Percentiles rank a stretch among this genome's conserved stretches.
phyloP scores from a whole-genome alignment of 495 filamentous ascomycete genomes.

The Emericellopsis terricola region DNA sequence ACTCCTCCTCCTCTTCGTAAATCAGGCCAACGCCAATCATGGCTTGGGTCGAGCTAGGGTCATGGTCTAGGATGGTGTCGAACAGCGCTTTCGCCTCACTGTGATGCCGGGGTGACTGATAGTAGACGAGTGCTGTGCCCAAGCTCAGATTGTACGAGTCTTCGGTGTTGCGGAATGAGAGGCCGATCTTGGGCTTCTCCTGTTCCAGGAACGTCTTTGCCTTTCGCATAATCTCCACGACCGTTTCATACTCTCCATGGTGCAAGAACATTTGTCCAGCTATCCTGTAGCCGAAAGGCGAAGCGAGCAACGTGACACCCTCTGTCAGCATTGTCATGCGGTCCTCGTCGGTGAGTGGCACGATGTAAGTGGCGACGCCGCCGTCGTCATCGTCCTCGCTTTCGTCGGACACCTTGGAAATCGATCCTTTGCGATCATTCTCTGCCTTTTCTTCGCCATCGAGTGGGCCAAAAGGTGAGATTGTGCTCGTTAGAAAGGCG shows the following conservation, averaged over 20 bases:
- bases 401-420: slow-evolving; percentile 13
- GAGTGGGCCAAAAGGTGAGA: slow-evolving; percentile 60
- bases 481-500: slow-evolving; percentile 62
- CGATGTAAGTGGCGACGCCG: slow-evolving; percentile 25
- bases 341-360: slow-evolving; percentile 46
- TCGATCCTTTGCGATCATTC: slow-evolving; percentile 13
- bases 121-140: slow-evolving; percentile 66
- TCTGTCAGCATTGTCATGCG: slow-evolving; percentile 67
- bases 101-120: slow-evolving; percentile 80
- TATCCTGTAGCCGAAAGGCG: slow-evolving; percentile 65
- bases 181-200: slow-evolving; percentile 44
- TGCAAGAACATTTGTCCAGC: slow-evolving; percentile 72
- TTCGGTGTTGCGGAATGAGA: slow-evolving; percentile 42
- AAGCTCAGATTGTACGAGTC: slow-evolving; percentile 62
- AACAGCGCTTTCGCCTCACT: slow-evolving; percentile 72
- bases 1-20: slow-evolving; percentile 82
- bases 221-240: slow-evolving; percentile 58
- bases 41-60: slow-evolving; percentile 54
- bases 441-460: slow-evolving; percentile 13
- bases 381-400: slow-evolving; percentile 35
- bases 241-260: slow-evolving; percentile 73
- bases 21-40: slow-evolving; percentile 83
- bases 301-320: slow-evolving; percentile 55
- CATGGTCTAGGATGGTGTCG: slow-evolving; percentile 53
- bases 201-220: slow-evolving; percentile 40